Percentiles rank a stretch among this genome's conserved stretches.
Evolutionary conservation across 805 yeast genomes (phyloP).

Genomic region (Candida boleticola): DNA sequence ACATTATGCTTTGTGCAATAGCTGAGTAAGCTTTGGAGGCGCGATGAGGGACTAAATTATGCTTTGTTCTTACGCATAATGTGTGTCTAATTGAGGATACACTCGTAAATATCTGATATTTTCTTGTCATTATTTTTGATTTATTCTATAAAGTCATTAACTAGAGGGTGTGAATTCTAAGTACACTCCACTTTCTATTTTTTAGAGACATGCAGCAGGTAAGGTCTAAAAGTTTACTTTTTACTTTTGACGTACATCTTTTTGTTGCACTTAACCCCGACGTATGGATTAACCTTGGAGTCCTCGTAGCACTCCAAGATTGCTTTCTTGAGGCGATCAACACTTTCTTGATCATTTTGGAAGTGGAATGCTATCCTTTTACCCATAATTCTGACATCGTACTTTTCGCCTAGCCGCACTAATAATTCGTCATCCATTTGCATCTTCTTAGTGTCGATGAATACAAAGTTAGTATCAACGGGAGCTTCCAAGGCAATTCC

Average conservation of each 20-base stretch:
- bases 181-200: too few relatives aligned
- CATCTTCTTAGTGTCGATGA: slow-evolving; percentile 31
- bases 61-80: too few relatives aligned
- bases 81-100: too few relatives aligned
- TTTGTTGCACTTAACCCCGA: slow-evolving; percentile 4
- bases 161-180: too few relatives aligned
- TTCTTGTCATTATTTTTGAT: too few relatives aligned
- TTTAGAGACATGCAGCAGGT: too few relatives aligned
- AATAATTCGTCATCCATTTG: slow-evolving; percentile 27
- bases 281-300: slow-evolving; percentile 52
- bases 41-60: too few relatives aligned
- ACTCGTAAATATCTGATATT: too few relatives aligned
- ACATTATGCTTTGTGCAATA: too few relatives aligned
- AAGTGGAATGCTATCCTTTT: slow-evolving; percentile 37
- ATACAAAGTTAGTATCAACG: slow-evolving; percentile 41
- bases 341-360: slow-evolving; percentile 31
- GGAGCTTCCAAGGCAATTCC: slow-evolving; percentile 35
- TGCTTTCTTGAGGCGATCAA: slow-evolving; percentile 41
- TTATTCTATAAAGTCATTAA: too few relatives aligned
- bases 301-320: slow-evolving; percentile 57
- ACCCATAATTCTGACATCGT: slow-evolving; percentile 67
- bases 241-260: slow-evolving; percentile 5
- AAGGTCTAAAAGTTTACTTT: too few relatives aligned
- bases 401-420: slow-evolving; percentile 45
- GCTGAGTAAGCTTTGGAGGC: too few relatives aligned